Percentiles rank a stretch among this genome's conserved stretches.
phyloP scores from a whole-genome alignment of 2,329 filamentous ascomycete species.

The Metarhizium anisopliae region DNA sequence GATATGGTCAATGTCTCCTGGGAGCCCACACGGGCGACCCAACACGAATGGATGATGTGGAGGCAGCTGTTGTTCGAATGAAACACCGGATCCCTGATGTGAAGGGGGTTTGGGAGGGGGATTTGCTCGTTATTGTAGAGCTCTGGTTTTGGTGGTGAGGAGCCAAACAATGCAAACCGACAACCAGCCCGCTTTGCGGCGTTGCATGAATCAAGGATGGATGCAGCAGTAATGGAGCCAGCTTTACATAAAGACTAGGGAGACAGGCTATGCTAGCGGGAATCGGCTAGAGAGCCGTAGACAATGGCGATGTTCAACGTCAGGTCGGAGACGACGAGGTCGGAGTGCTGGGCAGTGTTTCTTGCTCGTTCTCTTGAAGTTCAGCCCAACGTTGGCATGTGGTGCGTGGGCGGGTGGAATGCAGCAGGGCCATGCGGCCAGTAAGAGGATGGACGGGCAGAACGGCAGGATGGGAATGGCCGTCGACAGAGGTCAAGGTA shows the following conservation, averaged over 20 bases:
- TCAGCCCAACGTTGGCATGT: conserved; percentile 5
- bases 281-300: too few species aligned
- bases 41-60: not conserved
- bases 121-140: not conserved
- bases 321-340: not conserved
- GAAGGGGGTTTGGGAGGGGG: not conserved
- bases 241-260: not conserved
- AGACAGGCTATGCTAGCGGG: not conserved
- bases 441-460: not conserved
- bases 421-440: not conserved
- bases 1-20: not conserved
- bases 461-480: not conserved
- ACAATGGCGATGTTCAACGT: not conserved
- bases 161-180: not conserved
- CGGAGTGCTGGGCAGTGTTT: not conserved
- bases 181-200: not conserved
- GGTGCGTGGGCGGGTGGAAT: not conserved
- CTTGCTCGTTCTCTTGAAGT: not conserved
- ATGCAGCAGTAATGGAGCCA: not conserved
- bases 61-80: not conserved
- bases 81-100: not conserved
- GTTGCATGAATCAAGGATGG: not conserved
- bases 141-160: not conserved
- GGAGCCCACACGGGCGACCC: not conserved
- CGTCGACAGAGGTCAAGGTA: not conserved